Conservation (phyloP, 2,329 filamentous ascomycete genomes). For the Amesomyces nigricolor region DNA sequence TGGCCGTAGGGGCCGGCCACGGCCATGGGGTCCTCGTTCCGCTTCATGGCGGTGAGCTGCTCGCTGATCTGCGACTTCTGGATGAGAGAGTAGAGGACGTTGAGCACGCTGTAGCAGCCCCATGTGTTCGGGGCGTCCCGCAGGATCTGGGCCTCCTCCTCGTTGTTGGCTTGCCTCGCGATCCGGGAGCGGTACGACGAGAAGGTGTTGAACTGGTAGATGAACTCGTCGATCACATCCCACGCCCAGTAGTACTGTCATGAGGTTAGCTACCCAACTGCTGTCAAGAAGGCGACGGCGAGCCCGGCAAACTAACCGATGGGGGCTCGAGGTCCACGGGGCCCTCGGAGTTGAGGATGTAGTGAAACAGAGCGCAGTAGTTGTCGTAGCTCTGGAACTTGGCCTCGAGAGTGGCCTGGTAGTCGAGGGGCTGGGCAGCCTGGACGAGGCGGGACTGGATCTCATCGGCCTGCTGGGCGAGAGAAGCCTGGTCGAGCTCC, state of each 20-base stretch:
- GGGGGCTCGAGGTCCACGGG: slow-evolving; percentile 95
- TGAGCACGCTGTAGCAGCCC: slow-evolving; percentile 99
- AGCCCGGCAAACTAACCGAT: slow-evolving; percentile 61
- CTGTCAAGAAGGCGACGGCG: neutral
- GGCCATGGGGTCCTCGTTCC: slow-evolving; percentile 79
- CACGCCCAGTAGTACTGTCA: slow-evolving; percentile 96
- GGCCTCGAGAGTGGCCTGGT: slow-evolving; percentile 88
- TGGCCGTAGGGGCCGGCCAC: slow-evolving; percentile 94
- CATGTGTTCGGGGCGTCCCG: slow-evolving; percentile 97
- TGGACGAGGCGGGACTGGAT: slow-evolving; percentile 88
- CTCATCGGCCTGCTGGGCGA: slow-evolving; percentile 75
- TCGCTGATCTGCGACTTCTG: slow-evolving; percentile 97
- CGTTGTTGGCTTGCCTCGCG: slow-evolving; percentile 74
- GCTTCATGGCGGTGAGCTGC: slow-evolving; percentile 91
- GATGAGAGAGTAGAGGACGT: slow-evolving; percentile 98
- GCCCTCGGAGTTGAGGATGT: slow-evolving; percentile 98
- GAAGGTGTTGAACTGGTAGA: slow-evolving; percentile 99
- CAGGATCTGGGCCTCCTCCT: slow-evolving; percentile 86
- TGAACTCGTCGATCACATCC: slow-evolving; percentile 99
- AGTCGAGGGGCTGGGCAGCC: slow-evolving; percentile 91
- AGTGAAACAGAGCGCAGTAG: slow-evolving; percentile 99
- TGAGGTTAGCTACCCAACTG: slow-evolving; percentile 19
- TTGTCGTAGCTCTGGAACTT: slow-evolving; percentile 99
- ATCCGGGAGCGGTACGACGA: slow-evolving; percentile 93
- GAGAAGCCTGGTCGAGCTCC: slow-evolving; percentile 68